Conservation (phyloP, 306 rosid genomes). For the Citrullus amarus region DNA sequence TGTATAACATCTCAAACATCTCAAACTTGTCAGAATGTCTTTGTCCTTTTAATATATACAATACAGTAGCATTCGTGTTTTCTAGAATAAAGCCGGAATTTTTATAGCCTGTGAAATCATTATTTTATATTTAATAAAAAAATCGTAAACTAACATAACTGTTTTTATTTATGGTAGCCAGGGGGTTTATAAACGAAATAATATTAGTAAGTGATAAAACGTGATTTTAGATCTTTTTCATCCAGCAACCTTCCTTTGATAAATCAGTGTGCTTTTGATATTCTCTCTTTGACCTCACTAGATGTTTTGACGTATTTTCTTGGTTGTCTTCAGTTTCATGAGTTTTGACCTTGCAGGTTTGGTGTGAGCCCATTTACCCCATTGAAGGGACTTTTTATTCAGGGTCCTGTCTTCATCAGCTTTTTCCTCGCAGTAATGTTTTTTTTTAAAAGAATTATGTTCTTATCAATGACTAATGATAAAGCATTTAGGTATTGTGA, state of each 20-base stretch:
- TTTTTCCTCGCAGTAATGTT: slow-evolving; percentile 82
- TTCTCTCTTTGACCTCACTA: background rate
- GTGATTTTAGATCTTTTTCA: background rate
- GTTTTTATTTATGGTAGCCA: background rate
- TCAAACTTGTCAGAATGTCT: background rate
- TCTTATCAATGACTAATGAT: slow-evolving; percentile 2
- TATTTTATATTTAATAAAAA: background rate
- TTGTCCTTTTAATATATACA: background rate
- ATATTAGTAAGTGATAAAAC: too few species aligned
- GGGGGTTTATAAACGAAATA: background rate
- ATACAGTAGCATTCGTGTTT: background rate
- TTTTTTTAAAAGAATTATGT: background rate
- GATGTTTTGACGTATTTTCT: background rate
- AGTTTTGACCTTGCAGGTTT: slow-evolving; percentile 37
- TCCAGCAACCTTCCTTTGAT: slow-evolving; percentile 5
- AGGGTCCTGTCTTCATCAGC: slow-evolving; percentile 72
- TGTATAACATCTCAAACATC: background rate
- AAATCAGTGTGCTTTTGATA: slow-evolving; percentile 13
- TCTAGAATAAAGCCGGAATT: background rate
- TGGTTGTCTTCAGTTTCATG: slow-evolving; percentile 2
- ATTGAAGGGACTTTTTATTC: slow-evolving; percentile 63
- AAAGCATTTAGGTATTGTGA: slow-evolving; percentile 1
- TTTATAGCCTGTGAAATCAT: background rate
- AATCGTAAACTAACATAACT: background rate
- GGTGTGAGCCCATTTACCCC: slow-evolving; percentile 79